Conservation (phyloP, 2,329 filamentous ascomycete genomes). For the Thelonectria rubi region DNA sequence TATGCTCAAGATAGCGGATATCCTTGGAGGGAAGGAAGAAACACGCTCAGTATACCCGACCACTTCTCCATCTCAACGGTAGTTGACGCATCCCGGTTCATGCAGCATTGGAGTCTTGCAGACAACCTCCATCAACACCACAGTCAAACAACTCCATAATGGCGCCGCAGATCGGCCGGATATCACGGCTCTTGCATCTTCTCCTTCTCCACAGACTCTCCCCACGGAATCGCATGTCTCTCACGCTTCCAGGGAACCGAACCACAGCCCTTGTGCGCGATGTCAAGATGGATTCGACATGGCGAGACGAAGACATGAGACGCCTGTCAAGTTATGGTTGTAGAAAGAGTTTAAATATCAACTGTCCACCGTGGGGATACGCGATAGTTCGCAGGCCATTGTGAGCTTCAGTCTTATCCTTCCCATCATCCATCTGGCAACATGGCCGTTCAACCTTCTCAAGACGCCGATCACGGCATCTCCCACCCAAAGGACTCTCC, state of each 20-base stretch:
- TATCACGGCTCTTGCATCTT: conserved; percentile 20
- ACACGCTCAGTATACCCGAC: too few relatives aligned
- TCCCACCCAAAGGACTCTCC: conserved; percentile 50
- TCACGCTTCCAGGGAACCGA: conserved; percentile 24
- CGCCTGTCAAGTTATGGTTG: not conserved
- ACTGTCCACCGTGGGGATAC: conserved; percentile 10
- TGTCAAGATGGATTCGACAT: conserved; percentile 34
- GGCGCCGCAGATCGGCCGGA: conserved; percentile 28
- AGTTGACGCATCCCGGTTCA: not conserved
- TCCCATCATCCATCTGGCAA: not conserved
- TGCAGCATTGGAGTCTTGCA: too few relatives aligned
- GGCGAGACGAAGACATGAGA: not conserved
- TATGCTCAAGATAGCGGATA: too few relatives aligned
- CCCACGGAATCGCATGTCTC: conserved; percentile 23
- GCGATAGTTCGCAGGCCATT: not conserved
- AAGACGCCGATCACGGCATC: conserved; percentile 47
- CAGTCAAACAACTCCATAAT: conserved; percentile 20
- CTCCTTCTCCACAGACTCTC: conserved; percentile 8
- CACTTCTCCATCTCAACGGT: not conserved
- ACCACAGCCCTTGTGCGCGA: conserved; percentile 16
- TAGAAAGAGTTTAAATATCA: conserved; percentile 25
- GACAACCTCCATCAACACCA: not conserved
- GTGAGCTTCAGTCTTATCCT: conserved; percentile 1
- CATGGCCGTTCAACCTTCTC: conserved; percentile 48
- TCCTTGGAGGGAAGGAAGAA: too few relatives aligned